phyloP scores from a whole-genome alignment of 1,284 basidiomycete species.

The Rhodotorula sp. region DNA sequence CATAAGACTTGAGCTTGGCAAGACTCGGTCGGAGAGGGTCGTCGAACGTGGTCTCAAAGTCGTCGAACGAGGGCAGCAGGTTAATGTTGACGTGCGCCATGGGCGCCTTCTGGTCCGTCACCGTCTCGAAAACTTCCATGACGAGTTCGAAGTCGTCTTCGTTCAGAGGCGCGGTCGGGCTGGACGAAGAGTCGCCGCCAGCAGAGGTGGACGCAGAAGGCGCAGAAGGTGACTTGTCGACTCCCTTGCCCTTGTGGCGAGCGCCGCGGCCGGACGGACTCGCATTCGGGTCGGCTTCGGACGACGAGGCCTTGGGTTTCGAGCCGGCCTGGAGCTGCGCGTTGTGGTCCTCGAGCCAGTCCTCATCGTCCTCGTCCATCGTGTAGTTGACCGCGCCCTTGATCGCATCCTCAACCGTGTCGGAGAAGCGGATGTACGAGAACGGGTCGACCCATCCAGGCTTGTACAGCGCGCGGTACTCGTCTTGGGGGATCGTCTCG shows the following conservation, averaged over 20 bases:
- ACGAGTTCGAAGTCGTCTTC: slow-evolving; percentile 94
- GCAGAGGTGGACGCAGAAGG: not conserved
- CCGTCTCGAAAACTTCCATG: slow-evolving; percentile 90
- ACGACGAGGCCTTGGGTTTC: not conserved
- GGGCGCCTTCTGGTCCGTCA: slow-evolving; percentile 83
- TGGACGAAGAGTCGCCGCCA: slow-evolving; percentile 45
- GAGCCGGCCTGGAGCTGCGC: slow-evolving; percentile 19
- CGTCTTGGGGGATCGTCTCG: slow-evolving; percentile 69
- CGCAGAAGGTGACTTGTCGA: slow-evolving; percentile 40
- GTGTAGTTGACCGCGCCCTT: slow-evolving; percentile 71
- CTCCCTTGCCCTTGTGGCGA: not conserved
- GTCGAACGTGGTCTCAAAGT: slow-evolving; percentile 60
- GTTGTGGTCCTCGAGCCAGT: slow-evolving; percentile 91
- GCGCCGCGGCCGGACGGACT: not conserved
- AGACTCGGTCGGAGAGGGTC: slow-evolving; percentile 19
- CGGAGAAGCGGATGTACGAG: slow-evolving; percentile 78
- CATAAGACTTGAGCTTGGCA: slow-evolving; percentile 55
- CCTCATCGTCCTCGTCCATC: slow-evolving; percentile 94
- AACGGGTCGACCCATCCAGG: slow-evolving; percentile 68
- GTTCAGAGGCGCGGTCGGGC: slow-evolving; percentile 58
- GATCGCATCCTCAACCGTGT: slow-evolving; percentile 79
- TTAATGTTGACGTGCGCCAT: slow-evolving; percentile 73
- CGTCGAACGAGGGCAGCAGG: slow-evolving; percentile 67
- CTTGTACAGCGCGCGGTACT: slow-evolving; percentile 69
- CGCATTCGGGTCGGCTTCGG: not conserved